Evolutionary conservation across 179 eudicot genomes (phyloP).

Genomic region (Drosera spatulata): DNA sequence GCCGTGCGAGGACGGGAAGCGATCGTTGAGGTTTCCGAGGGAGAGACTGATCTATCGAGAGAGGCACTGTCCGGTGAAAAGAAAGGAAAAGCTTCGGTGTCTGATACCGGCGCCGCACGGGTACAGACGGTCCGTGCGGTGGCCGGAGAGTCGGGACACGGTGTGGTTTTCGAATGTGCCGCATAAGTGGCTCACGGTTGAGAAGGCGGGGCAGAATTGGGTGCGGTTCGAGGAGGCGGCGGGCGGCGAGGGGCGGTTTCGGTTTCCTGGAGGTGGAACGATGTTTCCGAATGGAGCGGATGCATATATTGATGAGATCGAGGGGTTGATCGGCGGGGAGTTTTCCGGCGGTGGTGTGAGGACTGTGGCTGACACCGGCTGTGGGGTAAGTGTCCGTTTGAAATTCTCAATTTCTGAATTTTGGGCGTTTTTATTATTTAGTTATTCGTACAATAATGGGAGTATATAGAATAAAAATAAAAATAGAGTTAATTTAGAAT

Average conservation of each 20-base stretch:
- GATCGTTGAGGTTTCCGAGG: conserved; percentile 58
- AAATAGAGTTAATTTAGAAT: no score
- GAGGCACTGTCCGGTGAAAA: conserved; percentile 64
- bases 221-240: conserved; percentile 41
- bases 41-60: conserved; percentile 46
- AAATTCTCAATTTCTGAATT: no score
- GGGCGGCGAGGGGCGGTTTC: conserved; percentile 46
- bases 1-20: conserved; percentile 60
- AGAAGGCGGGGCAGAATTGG: conserved; percentile 93
- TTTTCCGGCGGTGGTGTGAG: conserved; percentile 44
- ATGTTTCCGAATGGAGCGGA: conserved; percentile 85
- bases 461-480: no score
- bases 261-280: conserved; percentile 88
- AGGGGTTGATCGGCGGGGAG: conserved; percentile 35
- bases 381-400: conserved; percentile 53
- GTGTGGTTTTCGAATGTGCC: conserved; percentile 92
- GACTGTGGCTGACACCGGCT: conserved; percentile 85
- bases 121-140: conserved; percentile 53
- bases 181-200: conserved; percentile 80
- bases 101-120: conserved; percentile 69
- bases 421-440: no score
- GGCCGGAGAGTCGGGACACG: conserved; percentile 74
- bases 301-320: conserved; percentile 81
- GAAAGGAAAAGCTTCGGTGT: conserved; percentile 40
- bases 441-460: no score